These are phyloP conservation scores for Orbilia blumenaviensis DNA, from an alignment of 2,329 filamentous ascomycete genomes.

Conservation along the genomic window DNA sequence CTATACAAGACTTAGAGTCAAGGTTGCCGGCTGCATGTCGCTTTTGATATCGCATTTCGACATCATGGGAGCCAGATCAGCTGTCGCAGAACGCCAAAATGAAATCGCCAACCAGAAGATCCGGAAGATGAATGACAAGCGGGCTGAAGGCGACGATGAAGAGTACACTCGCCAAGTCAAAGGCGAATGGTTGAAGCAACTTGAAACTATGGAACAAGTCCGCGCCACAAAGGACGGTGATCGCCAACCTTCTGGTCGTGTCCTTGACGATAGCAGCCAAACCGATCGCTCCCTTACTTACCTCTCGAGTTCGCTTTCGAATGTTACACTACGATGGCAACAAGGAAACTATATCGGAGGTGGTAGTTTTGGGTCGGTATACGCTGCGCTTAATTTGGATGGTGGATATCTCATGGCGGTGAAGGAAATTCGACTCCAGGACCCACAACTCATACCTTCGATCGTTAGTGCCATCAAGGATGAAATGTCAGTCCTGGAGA, in stretches of 20 bases:
- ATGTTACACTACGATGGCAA: conserved; percentile 96
- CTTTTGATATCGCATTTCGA: conserved; percentile 97
- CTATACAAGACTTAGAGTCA: conserved; percentile 80
- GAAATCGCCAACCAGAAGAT: conserved; percentile 81
- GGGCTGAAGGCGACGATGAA: conserved; percentile 78
- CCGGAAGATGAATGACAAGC: conserved; percentile 79
- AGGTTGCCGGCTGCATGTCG: conserved; percentile 97
- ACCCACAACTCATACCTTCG: conserved; percentile 92
- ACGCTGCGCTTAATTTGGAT: conserved; percentile 96
- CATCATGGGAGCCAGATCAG: conserved; percentile 96
- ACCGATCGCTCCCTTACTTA: conserved; percentile 94
- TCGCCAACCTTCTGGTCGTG: conserved; percentile 84
- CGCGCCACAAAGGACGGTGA: conserved; percentile 83
- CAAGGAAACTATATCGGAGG: conserved; percentile 98
- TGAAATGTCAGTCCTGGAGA: conserved; percentile 95
- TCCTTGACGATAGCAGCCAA: conserved; percentile 93
- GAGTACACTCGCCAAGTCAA: conserved; percentile 80
- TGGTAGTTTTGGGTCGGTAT: conserved; percentile 96
- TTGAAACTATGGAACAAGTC: conserved; percentile 78
- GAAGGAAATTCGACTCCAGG: conserved; percentile 96
- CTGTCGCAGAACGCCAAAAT: conserved; percentile 89
- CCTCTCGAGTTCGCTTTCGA: conserved; percentile 90
- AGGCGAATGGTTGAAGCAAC: conserved; percentile 76
- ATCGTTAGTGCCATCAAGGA: conserved; percentile 94
- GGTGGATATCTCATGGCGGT: conserved; percentile 97